Evolutionary conservation across 1,284 basidiomycete genomes (phyloP), one percentile per base, ranked within the genome.

Genomic region (Moniliophthora roreri): DNA sequence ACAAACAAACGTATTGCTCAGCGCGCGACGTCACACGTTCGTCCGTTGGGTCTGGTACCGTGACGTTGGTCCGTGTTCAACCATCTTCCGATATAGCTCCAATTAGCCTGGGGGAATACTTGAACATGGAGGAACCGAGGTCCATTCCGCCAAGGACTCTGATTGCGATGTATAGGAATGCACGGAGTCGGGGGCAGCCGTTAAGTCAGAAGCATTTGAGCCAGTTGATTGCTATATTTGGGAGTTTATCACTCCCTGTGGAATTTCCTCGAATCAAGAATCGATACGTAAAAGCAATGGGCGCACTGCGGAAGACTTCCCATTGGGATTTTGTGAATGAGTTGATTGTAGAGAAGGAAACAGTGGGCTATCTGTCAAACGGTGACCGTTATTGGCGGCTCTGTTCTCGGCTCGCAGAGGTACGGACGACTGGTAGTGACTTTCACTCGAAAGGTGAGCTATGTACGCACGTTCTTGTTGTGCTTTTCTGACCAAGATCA

Each of bases 351-450:
- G 66, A 68, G 51, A 74, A 70, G 58, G 55, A 63, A 32, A 28
- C 40, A 21, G 21, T 67, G 23, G 63, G 62, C 52, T 46, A 54
- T 48, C 26, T 70, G 15, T 64, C 61, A 36, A 62, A 64, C 44
- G 65, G 62, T 23, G 70, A 74, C 53, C 64, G 66, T 13, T 75
- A 70, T 57, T 76, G 75, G 75, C 57, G 68, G 32, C 71, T 76
- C 71, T 67, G 65, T 26, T 68, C 69, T 6, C 52, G 63, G 44
- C 58, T 75, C 21, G 64, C 65, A 42, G 48, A 62, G 41, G 58
- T 61, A 32, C 41, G 53, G 26, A 38, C 46, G 15, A 2, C 45
- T 20, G 41, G 50, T 10, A 51, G 52, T 8, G 53, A 41, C 1
- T 54, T 60, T 40, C 46, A 28, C 5, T 38, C 57, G 18, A 24